These are phyloP conservation scores for Venturia nashicola DNA, from an alignment of 2,329 filamentous ascomycete genomes.

Conservation along the genomic window DNA sequence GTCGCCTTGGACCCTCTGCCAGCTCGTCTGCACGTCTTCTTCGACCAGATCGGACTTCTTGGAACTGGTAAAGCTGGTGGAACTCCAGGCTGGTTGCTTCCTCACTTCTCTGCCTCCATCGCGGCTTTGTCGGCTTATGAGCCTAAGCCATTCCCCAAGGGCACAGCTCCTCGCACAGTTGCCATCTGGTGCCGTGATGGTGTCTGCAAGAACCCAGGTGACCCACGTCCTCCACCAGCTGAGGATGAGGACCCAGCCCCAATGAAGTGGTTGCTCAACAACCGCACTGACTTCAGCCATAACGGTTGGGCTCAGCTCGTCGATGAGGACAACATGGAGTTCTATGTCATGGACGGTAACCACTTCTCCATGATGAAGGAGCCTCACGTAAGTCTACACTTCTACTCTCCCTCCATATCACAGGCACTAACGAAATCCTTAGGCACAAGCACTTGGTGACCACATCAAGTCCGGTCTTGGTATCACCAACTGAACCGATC, in stretches of 20 bases:
- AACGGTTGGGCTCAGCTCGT: slow-evolving; percentile 60
- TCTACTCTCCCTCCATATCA: not conserved
- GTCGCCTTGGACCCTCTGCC: slow-evolving; percentile 38
- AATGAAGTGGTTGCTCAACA: slow-evolving; percentile 57
- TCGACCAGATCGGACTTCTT: slow-evolving; percentile 58
- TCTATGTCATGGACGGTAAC: slow-evolving; percentile 57
- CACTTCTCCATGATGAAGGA: slow-evolving; percentile 71
- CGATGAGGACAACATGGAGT: slow-evolving; percentile 47
- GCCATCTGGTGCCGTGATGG: slow-evolving; percentile 64
- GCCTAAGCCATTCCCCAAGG: slow-evolving; percentile 48
- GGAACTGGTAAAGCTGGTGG: slow-evolving; percentile 47
- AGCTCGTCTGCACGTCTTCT: slow-evolving; percentile 54
- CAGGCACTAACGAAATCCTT: not conserved
- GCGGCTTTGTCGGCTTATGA: slow-evolving; percentile 57
- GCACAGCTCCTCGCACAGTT: slow-evolving; percentile 47
- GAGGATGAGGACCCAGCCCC: slow-evolving; percentile 40
- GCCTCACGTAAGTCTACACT: slow-evolving; percentile 21
- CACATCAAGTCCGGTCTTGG: slow-evolving; percentile 8
- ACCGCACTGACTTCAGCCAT: slow-evolving; percentile 57
- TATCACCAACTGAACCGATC: not conserved
- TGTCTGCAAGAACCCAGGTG: slow-evolving; percentile 53
- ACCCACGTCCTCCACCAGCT: slow-evolving; percentile 54
- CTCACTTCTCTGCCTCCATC: slow-evolving; percentile 60
- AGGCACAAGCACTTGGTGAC: slow-evolving; percentile 9
- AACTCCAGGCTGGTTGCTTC: slow-evolving; percentile 60